A percentile compares a stretch with the other conserved stretches of the same genome.
Evolutionary conservation across 2,329 filamentous ascomycete genomes (phyloP).

Genomic region (Fusarium phyllophilum): DNA sequence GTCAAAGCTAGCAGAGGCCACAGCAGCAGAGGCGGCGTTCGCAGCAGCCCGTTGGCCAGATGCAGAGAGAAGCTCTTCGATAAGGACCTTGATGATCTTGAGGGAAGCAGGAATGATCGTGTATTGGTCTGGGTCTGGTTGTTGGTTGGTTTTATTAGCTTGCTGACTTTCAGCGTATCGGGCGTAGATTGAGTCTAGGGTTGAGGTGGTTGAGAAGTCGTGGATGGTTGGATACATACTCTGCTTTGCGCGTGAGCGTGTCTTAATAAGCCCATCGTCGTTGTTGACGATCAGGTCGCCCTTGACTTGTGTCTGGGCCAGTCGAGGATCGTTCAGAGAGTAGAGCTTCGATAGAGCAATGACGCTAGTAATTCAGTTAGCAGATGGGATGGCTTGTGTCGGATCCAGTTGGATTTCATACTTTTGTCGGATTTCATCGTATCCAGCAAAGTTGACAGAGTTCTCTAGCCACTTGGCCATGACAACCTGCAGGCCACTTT

Average conservation of each 20-base stretch:
- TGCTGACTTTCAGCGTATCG: conserved; percentile 30
- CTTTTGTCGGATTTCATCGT: conserved; percentile 97
- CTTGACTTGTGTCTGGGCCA: conserved; percentile 85
- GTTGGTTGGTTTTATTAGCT: conserved; percentile 42
- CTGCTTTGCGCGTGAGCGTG: conserved; percentile 85
- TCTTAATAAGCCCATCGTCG: conserved; percentile 85
- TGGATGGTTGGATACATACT: conserved; percentile 62
- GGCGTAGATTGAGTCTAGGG: conserved; percentile 34
- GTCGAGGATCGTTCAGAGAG: conserved; percentile 81
- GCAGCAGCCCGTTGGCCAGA: conserved; percentile 72
- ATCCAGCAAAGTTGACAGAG: conserved; percentile 96
- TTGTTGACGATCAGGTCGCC: conserved; percentile 87
- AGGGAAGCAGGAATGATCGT: conserved; percentile 87
- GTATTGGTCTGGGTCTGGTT: conserved; percentile 83
- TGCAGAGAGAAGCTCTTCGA: conserved; percentile 88
- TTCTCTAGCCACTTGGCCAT: conserved; percentile 97
- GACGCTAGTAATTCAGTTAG: conserved; percentile 67
- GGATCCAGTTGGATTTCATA: conserved; percentile 55
- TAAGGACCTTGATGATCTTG: conserved; percentile 95
- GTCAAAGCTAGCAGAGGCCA: conserved; percentile 67
- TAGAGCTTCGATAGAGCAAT: conserved; percentile 94
- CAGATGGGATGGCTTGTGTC: neutral
- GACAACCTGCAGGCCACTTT: conserved; percentile 88
- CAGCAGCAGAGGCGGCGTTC: conserved; percentile 70
- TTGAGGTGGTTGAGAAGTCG: conserved; percentile 29